Conservation (phyloP, 192 early-diverging fungal genomes). For the Coemansia reversa region DNA sequence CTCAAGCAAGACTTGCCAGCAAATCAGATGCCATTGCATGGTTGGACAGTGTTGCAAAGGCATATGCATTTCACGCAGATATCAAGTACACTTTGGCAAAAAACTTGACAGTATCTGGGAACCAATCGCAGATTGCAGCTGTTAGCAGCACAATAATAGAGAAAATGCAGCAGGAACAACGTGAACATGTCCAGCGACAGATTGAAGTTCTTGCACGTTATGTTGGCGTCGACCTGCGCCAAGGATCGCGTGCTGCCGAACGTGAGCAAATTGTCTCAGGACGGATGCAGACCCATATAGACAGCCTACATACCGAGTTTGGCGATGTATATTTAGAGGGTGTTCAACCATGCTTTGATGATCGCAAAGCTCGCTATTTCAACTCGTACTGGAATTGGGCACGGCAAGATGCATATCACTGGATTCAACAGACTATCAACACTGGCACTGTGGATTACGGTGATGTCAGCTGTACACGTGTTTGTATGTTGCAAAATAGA, state of each 20-base stretch:
- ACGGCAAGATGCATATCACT: slow-evolving; percentile 31
- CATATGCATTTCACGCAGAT: slow-evolving; percentile 57
- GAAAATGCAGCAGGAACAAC: slow-evolving; percentile 68
- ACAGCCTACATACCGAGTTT: slow-evolving; percentile 77
- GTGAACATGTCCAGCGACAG: slow-evolving; percentile 72
- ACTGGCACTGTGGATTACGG: slow-evolving; percentile 72
- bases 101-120: not conserved
- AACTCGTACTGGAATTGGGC: slow-evolving; percentile 99
- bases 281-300: slow-evolving; percentile 71
- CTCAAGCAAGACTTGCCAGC: slow-evolving; percentile 66
- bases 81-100: no score
- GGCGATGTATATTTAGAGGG: slow-evolving; percentile 84
- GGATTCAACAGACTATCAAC: slow-evolving; percentile 70
- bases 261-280: slow-evolving; percentile 40
- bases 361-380: slow-evolving; percentile 79
- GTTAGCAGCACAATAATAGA: slow-evolving; percentile 88
- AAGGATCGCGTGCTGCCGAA: slow-evolving; percentile 66
- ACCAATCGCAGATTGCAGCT: slow-evolving; percentile 23
- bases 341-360: slow-evolving; percentile 76
- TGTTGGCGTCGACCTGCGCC: slow-evolving; percentile 73
- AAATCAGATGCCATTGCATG: slow-evolving; percentile 74
- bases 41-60: slow-evolving; percentile 67
- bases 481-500: slow-evolving; percentile 72
- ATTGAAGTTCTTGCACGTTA: slow-evolving; percentile 79
- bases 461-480: not conserved